phyloP scores from a whole-genome alignment of 169 alveolate genomes.

The Toxoplasma gondii region DNA sequence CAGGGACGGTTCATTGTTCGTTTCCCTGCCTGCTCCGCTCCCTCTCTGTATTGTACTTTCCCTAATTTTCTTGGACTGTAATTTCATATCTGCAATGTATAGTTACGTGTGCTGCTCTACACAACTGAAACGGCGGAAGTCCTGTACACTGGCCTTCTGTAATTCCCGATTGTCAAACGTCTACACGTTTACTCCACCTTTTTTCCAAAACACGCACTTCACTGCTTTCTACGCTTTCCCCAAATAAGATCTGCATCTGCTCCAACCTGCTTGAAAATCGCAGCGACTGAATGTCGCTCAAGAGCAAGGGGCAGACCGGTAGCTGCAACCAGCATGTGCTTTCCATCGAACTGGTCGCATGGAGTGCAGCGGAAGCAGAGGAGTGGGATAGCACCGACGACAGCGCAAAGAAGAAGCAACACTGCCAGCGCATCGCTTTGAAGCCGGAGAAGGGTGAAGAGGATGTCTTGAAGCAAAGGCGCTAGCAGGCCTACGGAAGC shows the following conservation, averaged over 20 bases:
- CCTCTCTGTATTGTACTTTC: too few relatives aligned
- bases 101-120: too few relatives aligned
- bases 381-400: background rate
- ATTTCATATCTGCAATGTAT: too few relatives aligned
- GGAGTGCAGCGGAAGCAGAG: constrained; percentile 10
- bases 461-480: background rate
- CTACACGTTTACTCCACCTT: too few relatives aligned
- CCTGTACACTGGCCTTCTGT: too few relatives aligned
- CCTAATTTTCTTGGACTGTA: too few relatives aligned
- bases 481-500: constrained; percentile 16
- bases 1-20: too few relatives aligned
- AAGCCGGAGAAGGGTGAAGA: background rate
- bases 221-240: background rate
- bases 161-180: too few relatives aligned
- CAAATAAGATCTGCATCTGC: background rate
- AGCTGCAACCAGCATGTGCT: background rate
- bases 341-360: background rate
- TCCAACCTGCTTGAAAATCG: background rate
- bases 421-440: background rate
- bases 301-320: constrained; percentile 30
- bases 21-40: too few relatives aligned
- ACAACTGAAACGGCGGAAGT: too few relatives aligned
- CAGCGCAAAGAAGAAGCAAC: background rate
- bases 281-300: background rate
- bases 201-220: background rate